Evolutionary conservation across 148 eudicot genomes (phyloP).

Genomic region (Gaultheria prostrata): DNA sequence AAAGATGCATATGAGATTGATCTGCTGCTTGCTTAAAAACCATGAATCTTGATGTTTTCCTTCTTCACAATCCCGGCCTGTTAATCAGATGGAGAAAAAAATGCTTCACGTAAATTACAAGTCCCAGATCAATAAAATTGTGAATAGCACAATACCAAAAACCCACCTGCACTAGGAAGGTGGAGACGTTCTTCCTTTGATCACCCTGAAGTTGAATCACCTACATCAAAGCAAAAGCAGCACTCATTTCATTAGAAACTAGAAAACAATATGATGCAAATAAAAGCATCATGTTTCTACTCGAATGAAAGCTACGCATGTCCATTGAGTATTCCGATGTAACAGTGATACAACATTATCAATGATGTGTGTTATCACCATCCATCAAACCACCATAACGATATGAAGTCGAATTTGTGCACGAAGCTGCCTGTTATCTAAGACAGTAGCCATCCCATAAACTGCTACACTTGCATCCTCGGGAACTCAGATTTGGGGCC

Average conservation of each 20-base stretch:
- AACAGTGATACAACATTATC: neutral
- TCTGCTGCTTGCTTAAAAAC: constrained; percentile 14
- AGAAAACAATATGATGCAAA: neutral
- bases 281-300: neutral
- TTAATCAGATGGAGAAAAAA: neutral
- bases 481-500: too few relatives aligned
- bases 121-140: neutral
- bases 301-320: neutral
- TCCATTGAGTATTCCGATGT: too few relatives aligned
- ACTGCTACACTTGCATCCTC: neutral
- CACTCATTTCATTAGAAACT: neutral
- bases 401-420: neutral
- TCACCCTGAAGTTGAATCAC: constrained; percentile 23
- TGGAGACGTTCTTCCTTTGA: constrained; percentile 24
- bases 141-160: neutral
- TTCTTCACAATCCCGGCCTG: constrained; percentile 22
- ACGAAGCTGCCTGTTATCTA: neutral
- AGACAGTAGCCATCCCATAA: neutral
- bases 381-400: neutral
- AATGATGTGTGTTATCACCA: neutral
- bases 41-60: constrained; percentile 20
- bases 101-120: neutral
- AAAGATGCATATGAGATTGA: neutral
- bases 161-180: constrained; percentile 18
- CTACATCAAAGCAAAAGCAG: neutral